These are phyloP conservation scores for Melanogaster broomeanus DNA, from an alignment of 768 basidiomycete genomes.

Conservation along the genomic window DNA sequence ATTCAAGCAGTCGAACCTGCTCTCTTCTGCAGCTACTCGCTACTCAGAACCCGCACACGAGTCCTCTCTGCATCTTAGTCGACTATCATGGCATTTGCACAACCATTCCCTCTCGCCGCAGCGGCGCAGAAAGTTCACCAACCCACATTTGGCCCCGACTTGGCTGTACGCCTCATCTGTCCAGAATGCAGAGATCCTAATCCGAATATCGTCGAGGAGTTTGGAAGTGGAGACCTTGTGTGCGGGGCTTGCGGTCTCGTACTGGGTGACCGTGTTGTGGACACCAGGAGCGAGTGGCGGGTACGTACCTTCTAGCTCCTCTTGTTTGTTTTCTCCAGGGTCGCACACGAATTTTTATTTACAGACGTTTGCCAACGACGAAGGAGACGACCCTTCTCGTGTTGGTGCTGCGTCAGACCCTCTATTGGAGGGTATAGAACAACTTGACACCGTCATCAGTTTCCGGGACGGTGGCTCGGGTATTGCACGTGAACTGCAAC, in stretches of 20 bases:
- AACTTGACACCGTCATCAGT: conserved; percentile 92
- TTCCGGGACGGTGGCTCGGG: conserved; percentile 96
- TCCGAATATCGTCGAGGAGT: conserved; percentile 96
- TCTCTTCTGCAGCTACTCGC: conserved; percentile 12
- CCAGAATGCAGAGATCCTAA: conserved; percentile 94
- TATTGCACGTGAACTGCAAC: conserved; percentile 87
- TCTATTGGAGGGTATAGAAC: conserved; percentile 90
- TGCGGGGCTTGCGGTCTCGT: conserved; percentile 93
- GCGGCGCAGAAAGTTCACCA: conserved; percentile 49
- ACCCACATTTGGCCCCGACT: conserved; percentile 74
- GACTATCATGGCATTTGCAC: conserved; percentile 60
- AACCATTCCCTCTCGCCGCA: conserved; percentile 80
- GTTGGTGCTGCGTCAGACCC: conserved; percentile 96
- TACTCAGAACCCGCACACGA: conserved; percentile 20
- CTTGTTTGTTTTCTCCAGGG: conserved; percentile 9
- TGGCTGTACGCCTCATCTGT: conserved; percentile 88
- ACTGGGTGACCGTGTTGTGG: conserved; percentile 93
- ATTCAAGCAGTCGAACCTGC: conserved; percentile 15
- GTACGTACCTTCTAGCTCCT: conserved; percentile 50
- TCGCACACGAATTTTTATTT: conserved; percentile 23
- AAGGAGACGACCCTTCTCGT: conserved; percentile 99
- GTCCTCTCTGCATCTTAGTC: conserved; percentile 1
- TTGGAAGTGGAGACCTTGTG: conserved; percentile 96
- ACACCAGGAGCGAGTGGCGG: conserved; percentile 98
- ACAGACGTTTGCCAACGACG: conserved; percentile 99